Base-by-base conservation (phyloP, 352 stramenopile species). In the Globisporangium middletonii region DNA sequence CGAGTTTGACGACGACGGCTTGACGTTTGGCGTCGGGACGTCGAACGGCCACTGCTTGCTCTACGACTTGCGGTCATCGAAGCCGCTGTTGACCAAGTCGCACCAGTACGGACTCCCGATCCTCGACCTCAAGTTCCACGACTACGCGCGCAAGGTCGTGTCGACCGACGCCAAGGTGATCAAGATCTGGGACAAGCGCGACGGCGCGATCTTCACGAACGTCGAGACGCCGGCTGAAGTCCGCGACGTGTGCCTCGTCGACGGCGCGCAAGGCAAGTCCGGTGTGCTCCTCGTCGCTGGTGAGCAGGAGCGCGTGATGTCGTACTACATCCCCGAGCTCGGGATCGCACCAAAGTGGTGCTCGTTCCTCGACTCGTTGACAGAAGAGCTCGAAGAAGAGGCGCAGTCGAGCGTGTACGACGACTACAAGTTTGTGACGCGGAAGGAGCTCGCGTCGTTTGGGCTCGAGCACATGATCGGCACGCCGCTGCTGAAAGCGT, bases 341-440 rank as follows among this genome's bases (percentile, higher is more conserved):
- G 97, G 97, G 27, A 88, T 97, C 33, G 97, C 97, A 23, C 97
- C 97, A 2, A 92, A 97, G 61, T 99, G 97, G 97, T 99, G 96
- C 67, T 98, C 94, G 41, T 99, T 99, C 83, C 76, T 99, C 26
- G 97, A 99, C 65, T 98, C 93, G 57, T 90, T 99, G 26, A 99
- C 97, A 0, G 97, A 99, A 69, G 97, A 99, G 73, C 76, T 99
- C 2, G 97, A 99, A 67, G 97, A 99, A 74, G 86, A 96, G 57
- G 83, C 94, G 59, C 86, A 92, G 57, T 77, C 92, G 63, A 97
- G 82, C 9, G 88, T 99, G 3, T 99, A 98, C 72, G 96, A 99
- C 60, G 97, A 99, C 76, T 99, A 99, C 79, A 98, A 99, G 69
- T 99, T 99, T 73, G 88, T 99, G 19, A 98, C 95, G 27, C 78